Conservation (phyloP, 2,329 filamentous ascomycete genomes). For the Xylaria sp. region DNA sequence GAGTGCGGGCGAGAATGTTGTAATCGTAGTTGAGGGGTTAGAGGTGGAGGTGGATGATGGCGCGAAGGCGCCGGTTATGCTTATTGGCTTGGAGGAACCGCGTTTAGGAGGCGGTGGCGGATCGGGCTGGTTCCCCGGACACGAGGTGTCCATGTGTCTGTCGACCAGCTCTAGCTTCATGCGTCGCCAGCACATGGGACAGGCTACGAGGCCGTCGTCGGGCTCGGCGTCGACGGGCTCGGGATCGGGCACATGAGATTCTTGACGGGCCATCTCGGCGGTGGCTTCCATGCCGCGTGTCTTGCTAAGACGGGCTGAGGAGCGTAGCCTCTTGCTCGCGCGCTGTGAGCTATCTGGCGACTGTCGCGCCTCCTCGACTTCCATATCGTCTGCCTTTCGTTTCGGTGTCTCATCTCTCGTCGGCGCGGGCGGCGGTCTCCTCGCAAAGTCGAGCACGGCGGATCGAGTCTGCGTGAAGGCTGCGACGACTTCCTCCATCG, state of each 20-base stretch:
- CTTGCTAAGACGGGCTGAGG: conserved; percentile 62
- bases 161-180: conserved; percentile 87
- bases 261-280: conserved; percentile 52
- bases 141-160: conserved; percentile 79
- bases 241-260: conserved; percentile 43
- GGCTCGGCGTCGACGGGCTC: conserved; percentile 39
- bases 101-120: conserved; percentile 20
- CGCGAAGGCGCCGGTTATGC: conserved; percentile 36
- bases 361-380: conserved; percentile 34
- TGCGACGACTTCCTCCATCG: conserved; percentile 84
- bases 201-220: conserved; percentile 83
- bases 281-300: conserved; percentile 53
- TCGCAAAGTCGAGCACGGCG: conserved; percentile 72
- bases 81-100: conserved; percentile 32
- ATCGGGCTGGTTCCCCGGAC: conserved; percentile 51
- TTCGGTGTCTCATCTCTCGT: conserved; percentile 57
- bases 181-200: conserved; percentile 80
- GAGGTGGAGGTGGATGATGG: conserved; percentile 11
- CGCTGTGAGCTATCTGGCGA: conserved; percentile 44
- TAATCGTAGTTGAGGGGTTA: not conserved
- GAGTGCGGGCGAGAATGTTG: conserved; percentile 27
- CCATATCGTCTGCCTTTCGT: conserved; percentile 58
- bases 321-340: conserved; percentile 62
- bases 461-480: conserved; percentile 76
- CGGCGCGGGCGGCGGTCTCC: conserved; percentile 50